Percentiles rank a stretch among this genome's conserved stretches.
Conservation (phyloP, 2,329 filamentous ascomycete genomes). For the Clonostachys rosea region DNA sequence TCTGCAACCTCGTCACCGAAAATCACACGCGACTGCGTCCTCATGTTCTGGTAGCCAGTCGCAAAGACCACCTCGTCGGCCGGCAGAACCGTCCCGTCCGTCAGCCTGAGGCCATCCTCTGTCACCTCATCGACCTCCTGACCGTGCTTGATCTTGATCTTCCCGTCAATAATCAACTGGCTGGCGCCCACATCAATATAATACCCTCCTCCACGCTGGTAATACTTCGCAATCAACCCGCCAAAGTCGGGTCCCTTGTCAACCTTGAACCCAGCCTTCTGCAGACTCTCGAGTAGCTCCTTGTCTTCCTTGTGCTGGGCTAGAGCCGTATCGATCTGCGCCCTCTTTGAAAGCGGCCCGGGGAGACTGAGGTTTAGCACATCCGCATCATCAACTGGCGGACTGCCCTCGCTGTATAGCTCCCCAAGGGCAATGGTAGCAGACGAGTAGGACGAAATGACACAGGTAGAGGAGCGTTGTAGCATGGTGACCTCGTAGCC, state of each 20-base stretch:
- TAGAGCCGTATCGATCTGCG: slow-evolving; percentile 39
- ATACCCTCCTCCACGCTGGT: slow-evolving; percentile 63
- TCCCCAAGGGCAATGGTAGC: slow-evolving; percentile 47
- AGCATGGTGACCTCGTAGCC: slow-evolving; percentile 67
- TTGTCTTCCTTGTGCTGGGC: slow-evolving; percentile 27
- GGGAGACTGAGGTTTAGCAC: slow-evolving; percentile 54
- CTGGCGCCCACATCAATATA: slow-evolving; percentile 66
- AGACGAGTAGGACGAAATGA: slow-evolving; percentile 52
- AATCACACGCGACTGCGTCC: slow-evolving; percentile 51
- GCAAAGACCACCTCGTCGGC: slow-evolving; percentile 62
- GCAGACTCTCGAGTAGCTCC: slow-evolving; percentile 35
- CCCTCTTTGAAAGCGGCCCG: slow-evolving; percentile 52
- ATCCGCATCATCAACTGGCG: slow-evolving; percentile 63
- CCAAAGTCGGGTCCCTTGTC: slow-evolving; percentile 52
- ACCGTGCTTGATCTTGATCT: slow-evolving; percentile 58
- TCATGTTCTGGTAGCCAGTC: slow-evolving; percentile 66
- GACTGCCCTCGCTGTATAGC: slow-evolving; percentile 45
- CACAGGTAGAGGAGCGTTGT: slow-evolving; percentile 61
- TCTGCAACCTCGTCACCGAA: slow-evolving; percentile 59
- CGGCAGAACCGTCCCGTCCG: slow-evolving; percentile 51
- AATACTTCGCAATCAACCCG: slow-evolving; percentile 58
- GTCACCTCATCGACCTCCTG: slow-evolving; percentile 49
- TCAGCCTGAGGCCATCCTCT: slow-evolving; percentile 35
- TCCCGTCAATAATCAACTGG: slow-evolving; percentile 56
- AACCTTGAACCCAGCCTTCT: slow-evolving; percentile 54